These are phyloP conservation scores for Lenzites betulinus DNA, from an alignment of 768 basidiomycete genomes.

Conservation along the genomic window DNA sequence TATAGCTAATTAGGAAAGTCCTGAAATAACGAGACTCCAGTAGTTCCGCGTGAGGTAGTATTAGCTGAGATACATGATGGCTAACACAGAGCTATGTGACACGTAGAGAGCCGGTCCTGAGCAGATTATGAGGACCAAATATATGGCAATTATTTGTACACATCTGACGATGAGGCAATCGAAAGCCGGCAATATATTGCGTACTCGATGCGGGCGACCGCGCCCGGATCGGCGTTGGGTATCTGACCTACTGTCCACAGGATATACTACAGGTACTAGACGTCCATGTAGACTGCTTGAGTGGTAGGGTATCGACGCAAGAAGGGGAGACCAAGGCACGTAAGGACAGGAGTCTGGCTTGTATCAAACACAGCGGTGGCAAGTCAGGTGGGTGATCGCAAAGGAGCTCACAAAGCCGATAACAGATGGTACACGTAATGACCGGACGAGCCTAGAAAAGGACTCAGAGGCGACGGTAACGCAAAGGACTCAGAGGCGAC, in stretches of 20 bases:
- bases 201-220: background rate
- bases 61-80: background rate
- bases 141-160: background rate
- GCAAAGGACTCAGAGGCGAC: background rate
- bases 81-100: background rate
- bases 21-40: background rate
- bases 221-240: background rate
- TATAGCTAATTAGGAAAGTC: constrained; percentile 3
- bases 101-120: background rate
- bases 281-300: background rate
- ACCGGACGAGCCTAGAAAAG: background rate
- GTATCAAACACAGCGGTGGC: too few relatives aligned
- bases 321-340: background rate
- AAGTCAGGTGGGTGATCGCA: too few relatives aligned
- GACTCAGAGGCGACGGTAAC: background rate
- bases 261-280: background rate
- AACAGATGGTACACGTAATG: background rate
- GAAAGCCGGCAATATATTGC: background rate
- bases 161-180: background rate
- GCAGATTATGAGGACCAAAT: background rate
- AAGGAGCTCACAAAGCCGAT: too few relatives aligned
- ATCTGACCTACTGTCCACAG: background rate
- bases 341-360: background rate
- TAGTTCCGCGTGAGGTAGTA: background rate
- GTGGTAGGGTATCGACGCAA: background rate